Base-by-base conservation (phyloP, 805 yeast species). In the Candida piceae region DNA sequence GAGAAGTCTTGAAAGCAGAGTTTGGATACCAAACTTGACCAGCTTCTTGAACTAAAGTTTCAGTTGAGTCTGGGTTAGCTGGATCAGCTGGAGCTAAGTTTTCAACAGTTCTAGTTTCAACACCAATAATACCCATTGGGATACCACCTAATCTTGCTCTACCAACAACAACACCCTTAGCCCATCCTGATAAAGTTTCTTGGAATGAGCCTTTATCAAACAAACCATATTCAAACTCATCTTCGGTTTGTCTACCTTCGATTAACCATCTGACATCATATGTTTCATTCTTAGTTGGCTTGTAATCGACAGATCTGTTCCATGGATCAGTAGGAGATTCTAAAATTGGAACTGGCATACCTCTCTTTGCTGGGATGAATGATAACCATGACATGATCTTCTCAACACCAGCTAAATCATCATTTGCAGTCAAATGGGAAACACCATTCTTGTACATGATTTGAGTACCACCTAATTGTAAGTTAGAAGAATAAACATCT, bases 1-100 rank as follows among this genome's bases (percentile, higher is more conserved):
- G 98, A 3, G 99, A 95, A 31, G 99, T 93, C 79, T 93, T 93
- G 76, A 84, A 93, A 15, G 99, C 98, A 44, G 96, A 84, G 71
- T 93, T 93, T 53, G 99, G 99, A 70, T 89, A 86, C 99, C 99
- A 93, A 50, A 93, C 99, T 71, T 89, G 97, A 59, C 98, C 99
- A 45, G 99, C 97, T 66, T 93, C 98, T 63, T 84, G 94, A 42
- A 86, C 66, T 57, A 83, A 63, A 51, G 76, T 67, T 65, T 93
- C 98, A 29, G 93, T 86, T 13, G 97, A 89, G 39, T 78, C 88
- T 35, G 95, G 95, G 66, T 93, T 93, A 24, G 99, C 99, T 28
- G 99, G 98, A 60, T 93, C 99, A 29, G 99, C 99, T 33, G 98
- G 98, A 45, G 76, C 63, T 52, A 87, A 66, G 69, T 90, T 93